Evolutionary conservation across 768 basidiomycete genomes (phyloP).

Genomic region (Tylopilus sp.): DNA sequence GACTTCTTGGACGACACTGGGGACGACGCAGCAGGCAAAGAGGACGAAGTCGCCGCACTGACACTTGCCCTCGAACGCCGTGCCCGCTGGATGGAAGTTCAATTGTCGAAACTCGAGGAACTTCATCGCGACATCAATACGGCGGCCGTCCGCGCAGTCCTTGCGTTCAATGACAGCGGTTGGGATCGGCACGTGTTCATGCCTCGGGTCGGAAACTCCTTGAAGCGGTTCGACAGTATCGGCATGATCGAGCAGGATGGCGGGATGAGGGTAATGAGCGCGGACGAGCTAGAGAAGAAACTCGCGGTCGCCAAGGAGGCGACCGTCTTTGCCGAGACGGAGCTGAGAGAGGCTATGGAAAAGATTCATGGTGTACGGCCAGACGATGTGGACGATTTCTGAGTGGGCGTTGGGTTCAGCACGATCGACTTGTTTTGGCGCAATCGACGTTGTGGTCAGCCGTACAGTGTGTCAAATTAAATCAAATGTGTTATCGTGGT

Average conservation of each 20-base stretch:
- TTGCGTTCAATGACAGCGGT: constrained; percentile 81
- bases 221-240: constrained; percentile 66
- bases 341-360: constrained; percentile 73
- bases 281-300: constrained; percentile 74
- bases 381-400: constrained; percentile 36
- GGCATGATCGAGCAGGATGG: constrained; percentile 49
- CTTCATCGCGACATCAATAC: constrained; percentile 88
- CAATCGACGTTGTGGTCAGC: too few species aligned
- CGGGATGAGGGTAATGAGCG: constrained; percentile 49
- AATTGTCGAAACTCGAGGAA: constrained; percentile 84
- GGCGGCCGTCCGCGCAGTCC: constrained; percentile 77
- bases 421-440: too few species aligned
- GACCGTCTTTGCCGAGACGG: constrained; percentile 67
- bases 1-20: constrained; percentile 78
- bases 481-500: too few species aligned
- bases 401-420: constrained; percentile 2
- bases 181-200: constrained; percentile 73
- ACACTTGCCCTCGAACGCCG: constrained; percentile 82
- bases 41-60: constrained; percentile 82
- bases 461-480: too few species aligned
- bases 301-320: constrained; percentile 67
- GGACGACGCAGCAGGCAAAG: constrained; percentile 60
- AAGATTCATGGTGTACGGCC: constrained; percentile 56
- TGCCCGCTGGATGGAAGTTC: constrained; percentile 93
- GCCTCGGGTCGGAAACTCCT: constrained; percentile 66